Conservation (phyloP, 192 early-diverging fungal species). For the Coemansia nantahalensis region DNA sequence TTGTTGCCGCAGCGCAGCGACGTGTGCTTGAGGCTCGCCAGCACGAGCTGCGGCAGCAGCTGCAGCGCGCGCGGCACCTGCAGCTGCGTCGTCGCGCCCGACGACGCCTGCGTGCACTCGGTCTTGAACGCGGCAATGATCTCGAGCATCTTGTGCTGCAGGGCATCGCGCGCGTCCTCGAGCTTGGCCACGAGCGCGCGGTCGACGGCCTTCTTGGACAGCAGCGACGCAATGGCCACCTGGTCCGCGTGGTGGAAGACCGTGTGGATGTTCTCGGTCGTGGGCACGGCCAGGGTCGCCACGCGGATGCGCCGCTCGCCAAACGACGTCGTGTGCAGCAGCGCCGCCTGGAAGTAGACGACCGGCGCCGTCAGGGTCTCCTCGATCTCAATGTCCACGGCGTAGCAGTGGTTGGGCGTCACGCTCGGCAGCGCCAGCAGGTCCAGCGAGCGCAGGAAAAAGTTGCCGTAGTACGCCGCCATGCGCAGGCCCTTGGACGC, state of each 20-base stretch:
- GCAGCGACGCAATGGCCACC: conserved; percentile 72
- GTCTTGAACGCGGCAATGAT: conserved; percentile 90
- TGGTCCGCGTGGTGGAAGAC: conserved; percentile 83
- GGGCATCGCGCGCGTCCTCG: conserved; percentile 91
- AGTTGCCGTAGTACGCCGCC: conserved; percentile 93
- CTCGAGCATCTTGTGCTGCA: conserved; percentile 82
- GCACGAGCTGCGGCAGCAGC: conserved; percentile 76
- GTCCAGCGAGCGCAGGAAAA: conserved; percentile 94
- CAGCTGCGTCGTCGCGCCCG: conserved; percentile 76
- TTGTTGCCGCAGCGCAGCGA: conserved; percentile 61
- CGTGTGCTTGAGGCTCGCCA: conserved; percentile 80
- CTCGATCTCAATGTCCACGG: conserved; percentile 83
- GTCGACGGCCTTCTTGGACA: conserved; percentile 92
- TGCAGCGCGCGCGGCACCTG: conserved; percentile 82
- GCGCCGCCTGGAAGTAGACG: conserved; percentile 93
- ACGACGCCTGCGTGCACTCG: conserved; percentile 64
- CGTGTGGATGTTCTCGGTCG: conserved; percentile 75
- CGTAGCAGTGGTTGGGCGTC: conserved; percentile 87
- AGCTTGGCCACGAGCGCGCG: conserved; percentile 79
- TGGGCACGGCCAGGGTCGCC: conserved; percentile 83
- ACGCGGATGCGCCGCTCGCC: conserved; percentile 95
- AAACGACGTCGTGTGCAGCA: conserved; percentile 84
- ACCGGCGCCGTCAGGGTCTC: conserved; percentile 61
- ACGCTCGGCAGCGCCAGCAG: conserved; percentile 89
- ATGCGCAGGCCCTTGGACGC: conserved; percentile 87